phyloP scores from a whole-genome alignment of 306 rosid species.

The Lithocarpus polystachyus region DNA sequence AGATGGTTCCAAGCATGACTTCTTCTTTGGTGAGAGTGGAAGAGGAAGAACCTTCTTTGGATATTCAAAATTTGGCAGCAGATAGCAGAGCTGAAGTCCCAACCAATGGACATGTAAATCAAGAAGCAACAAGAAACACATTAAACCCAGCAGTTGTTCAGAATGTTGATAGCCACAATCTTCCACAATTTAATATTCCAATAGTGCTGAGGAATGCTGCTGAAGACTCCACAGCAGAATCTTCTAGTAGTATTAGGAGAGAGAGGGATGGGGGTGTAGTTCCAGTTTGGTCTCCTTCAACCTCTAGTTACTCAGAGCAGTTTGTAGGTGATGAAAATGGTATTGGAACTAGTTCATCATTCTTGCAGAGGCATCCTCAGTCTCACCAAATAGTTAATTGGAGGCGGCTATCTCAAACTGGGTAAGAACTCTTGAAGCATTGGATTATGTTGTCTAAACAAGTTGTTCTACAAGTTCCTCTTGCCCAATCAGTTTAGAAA shows the following conservation, averaged over 20 bases:
- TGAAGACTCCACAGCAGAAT: conserved; percentile 75
- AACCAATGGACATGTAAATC: conserved; percentile 38
- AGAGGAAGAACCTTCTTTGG: conserved; percentile 67
- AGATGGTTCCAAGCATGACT: conserved; percentile 89
- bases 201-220: conserved; percentile 32
- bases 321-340: conserved; percentile 73
- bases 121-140: conserved; percentile 45
- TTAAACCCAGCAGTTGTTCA: conserved; percentile 35
- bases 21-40: conserved; percentile 58
- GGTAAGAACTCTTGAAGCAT: conserved; percentile 51
- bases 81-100: conserved; percentile 87
- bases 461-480: neutral
- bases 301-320: conserved; percentile 69
- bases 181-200: conserved; percentile 26
- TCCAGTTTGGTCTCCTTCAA: conserved; percentile 83
- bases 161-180: conserved; percentile 26
- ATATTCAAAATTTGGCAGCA: conserved; percentile 39
- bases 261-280: conserved; percentile 85
- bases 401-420: conserved; percentile 84
- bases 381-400: conserved; percentile 81
- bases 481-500: conserved; percentile 8
- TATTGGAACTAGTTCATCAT: conserved; percentile 58
- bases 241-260: conserved; percentile 69
- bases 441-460: neutral
- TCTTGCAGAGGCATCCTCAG: conserved; percentile 86